These are phyloP conservation scores for Sideroxylon spinosum DNA, from an alignment of 179 eudicot species.

Conservation along the genomic window DNA sequence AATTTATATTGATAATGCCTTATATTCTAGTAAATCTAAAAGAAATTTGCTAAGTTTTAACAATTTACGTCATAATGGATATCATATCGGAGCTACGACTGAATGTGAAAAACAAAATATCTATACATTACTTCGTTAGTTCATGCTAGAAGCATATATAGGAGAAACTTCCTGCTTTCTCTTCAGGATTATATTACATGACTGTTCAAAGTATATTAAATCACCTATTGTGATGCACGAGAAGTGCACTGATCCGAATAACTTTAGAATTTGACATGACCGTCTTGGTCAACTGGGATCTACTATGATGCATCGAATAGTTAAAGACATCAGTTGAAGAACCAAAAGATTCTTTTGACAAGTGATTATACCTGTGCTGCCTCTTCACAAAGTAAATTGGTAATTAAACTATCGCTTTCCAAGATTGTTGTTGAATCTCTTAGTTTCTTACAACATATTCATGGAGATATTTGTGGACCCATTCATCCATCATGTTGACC, in stretches of 20 bases:
- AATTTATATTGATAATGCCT: background rate
- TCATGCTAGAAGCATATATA: background rate
- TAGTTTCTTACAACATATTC: background rate
- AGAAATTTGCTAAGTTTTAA: conserved; percentile 15
- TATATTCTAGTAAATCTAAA: conserved; percentile 9
- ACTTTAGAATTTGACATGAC: background rate
- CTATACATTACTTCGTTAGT: background rate
- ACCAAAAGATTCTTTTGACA: background rate
- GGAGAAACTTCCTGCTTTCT: background rate
- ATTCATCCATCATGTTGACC: background rate
- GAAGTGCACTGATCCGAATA: background rate
- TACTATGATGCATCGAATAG: background rate
- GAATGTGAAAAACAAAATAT: background rate
- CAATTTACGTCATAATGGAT: conserved; percentile 11
- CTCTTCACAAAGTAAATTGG: background rate
- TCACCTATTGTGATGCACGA: background rate
- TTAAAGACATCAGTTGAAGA: background rate
- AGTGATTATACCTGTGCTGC: background rate
- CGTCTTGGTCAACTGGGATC: background rate
- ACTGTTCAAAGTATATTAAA: background rate
- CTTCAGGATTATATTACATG: background rate
- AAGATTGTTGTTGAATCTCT: background rate
- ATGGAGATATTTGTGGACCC: background rate
- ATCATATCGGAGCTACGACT: conserved; percentile 11
- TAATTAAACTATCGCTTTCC: background rate